phyloP scores from a whole-genome alignment of 495 filamentous ascomycete species.

The Acidiella bohemica region DNA sequence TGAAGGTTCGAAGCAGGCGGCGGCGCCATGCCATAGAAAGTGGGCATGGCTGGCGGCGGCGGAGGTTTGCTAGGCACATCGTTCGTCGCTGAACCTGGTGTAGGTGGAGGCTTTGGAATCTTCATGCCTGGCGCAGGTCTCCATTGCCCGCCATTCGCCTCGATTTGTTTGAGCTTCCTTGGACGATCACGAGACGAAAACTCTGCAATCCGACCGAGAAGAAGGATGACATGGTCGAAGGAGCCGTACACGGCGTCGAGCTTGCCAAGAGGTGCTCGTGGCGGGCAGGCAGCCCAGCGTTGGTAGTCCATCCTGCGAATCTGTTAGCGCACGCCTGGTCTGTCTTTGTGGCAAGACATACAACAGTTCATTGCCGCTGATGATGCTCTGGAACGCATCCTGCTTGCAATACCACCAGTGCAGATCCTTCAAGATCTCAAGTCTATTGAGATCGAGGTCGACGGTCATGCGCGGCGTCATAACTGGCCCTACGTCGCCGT shows the following conservation, averaged over 20 bases:
- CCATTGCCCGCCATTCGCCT: constrained; percentile 43
- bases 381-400: constrained; percentile 77
- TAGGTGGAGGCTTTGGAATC: constrained; percentile 13
- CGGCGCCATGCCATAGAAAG: constrained; percentile 54
- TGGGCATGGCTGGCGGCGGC: constrained; percentile 5
- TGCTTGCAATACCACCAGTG: constrained; percentile 97
- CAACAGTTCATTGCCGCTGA: constrained; percentile 76
- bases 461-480: constrained; percentile 10
- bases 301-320: constrained; percentile 56
- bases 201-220: constrained; percentile 68
- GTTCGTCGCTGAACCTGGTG: background rate
- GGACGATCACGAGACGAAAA: constrained; percentile 68
- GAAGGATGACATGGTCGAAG: constrained; percentile 69
- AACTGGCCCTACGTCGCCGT: constrained; percentile 24
- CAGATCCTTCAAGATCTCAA: constrained; percentile 69
- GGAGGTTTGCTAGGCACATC: no score
- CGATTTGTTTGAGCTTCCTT: constrained; percentile 54
- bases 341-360: constrained; percentile 36
- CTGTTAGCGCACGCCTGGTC: constrained; percentile 3
- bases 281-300: constrained; percentile 71
- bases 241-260: constrained; percentile 74
- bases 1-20: constrained; percentile 32
- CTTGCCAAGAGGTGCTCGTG: constrained; percentile 64
- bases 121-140: constrained; percentile 39
- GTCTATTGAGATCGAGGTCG: constrained; percentile 34